Base-by-base conservation (phyloP, 768 basidiomycete species). In the Rhodocollybia butyracea region DNA sequence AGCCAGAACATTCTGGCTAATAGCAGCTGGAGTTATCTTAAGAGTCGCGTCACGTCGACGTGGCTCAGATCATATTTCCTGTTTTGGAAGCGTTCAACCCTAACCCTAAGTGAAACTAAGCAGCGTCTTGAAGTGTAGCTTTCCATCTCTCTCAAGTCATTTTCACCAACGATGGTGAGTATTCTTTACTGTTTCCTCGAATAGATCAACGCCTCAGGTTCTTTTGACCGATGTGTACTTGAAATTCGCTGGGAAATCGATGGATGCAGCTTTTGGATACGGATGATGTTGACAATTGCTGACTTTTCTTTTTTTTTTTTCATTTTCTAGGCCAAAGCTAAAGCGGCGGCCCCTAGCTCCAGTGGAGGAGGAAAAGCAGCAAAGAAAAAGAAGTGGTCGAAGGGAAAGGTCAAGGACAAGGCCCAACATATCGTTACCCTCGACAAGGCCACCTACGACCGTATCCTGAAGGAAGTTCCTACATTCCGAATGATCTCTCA, bases 331-430 rank as follows among this genome's bases (percentile, higher is more conserved):
- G 79, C 82, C 74, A 82, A 87, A 82, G 86, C 89, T 69, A 91
- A 90, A 82, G 86, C 87, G 78, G 78, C 86, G 68, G 75, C 91
- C 62, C 74, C 87, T 57, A 50, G n/a, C 34, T 76, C 85, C 47
- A 75, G 83, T 61, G 87, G 89, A 62, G 87, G 89, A 62, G 88
- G 90, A 70, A 94, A 94, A 73, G 76, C 89, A 68, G 92, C 91
- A 60, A 98, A 98, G 85, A 98, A 98, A 85, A 98, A 98, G 92
- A 98, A 98, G 85, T 98, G 95, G 95, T 97, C 93, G 65, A 98
- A 98, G 84, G 97, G 97, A 72, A 98, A 98, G 80, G 97, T 99
- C 75, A 99, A 99, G 89, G 97, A 99, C 80, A 99, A 98, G 88
- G 93, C 96, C 68, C 87, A 91, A 70, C 95, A 98, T 84, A 83